These are phyloP conservation scores for Pichia heedii DNA, from an alignment of 805 yeast species.

Conservation along the genomic window DNA sequence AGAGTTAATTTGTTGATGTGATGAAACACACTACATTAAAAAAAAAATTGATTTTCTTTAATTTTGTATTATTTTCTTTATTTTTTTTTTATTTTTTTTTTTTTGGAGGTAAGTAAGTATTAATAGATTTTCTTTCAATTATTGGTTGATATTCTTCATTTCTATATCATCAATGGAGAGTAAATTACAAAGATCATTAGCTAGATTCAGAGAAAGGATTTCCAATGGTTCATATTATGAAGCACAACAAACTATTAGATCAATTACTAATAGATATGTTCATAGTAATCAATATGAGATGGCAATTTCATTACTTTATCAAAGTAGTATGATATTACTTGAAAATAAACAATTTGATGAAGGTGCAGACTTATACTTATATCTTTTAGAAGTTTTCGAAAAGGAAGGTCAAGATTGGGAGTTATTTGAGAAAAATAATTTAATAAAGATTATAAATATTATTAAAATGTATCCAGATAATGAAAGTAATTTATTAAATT, in stretches of 20 bases:
- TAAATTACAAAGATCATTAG: slow-evolving; percentile 51
- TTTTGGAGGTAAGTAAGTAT: too few species aligned
- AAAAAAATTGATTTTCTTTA: too few species aligned
- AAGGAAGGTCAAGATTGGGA: slow-evolving; percentile 31
- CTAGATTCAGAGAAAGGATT: slow-evolving; percentile 58
- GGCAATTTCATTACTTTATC: slow-evolving; percentile 66
- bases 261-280: slow-evolving; percentile 79
- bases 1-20: too few species aligned
- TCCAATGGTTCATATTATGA: slow-evolving; percentile 76
- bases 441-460: slow-evolving; percentile 34
- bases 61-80: too few species aligned
- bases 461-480: slow-evolving; percentile 34
- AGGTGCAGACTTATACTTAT: slow-evolving; percentile 66
- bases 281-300: slow-evolving; percentile 56
- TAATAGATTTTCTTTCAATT: too few species aligned
- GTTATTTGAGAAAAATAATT: slow-evolving; percentile 17
- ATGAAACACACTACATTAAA: too few species aligned
- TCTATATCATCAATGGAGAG: not conserved
- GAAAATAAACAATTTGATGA: slow-evolving; percentile 69
- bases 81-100: too few species aligned
- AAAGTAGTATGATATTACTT: slow-evolving; percentile 61
- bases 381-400: slow-evolving; percentile 62
- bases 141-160: too few species aligned
- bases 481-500: slow-evolving; percentile 57
- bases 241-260: slow-evolving; percentile 90